These are phyloP conservation scores for Lolium rigidum DNA, from an alignment of 176 grass and related monocot species.

Conservation along the genomic window DNA sequence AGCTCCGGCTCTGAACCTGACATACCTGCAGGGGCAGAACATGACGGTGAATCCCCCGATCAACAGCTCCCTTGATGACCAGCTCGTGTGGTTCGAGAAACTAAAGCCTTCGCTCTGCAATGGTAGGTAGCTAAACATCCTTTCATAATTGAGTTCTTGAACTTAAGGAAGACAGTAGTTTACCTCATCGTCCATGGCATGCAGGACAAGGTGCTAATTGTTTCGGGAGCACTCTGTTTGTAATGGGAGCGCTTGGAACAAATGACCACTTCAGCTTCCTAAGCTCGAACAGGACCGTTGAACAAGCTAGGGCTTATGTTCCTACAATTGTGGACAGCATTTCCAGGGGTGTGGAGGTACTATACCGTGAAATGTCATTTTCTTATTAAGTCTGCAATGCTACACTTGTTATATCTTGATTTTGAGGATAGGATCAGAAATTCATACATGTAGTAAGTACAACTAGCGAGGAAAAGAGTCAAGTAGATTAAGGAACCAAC, in stretches of 20 bases:
- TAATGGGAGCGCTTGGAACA: slow-evolving; percentile 46
- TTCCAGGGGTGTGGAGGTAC: slow-evolving; percentile 46
- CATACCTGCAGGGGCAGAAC: slow-evolving; percentile 46
- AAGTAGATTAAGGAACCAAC: background rate
- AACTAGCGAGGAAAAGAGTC: background rate
- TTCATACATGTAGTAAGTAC: background rate
- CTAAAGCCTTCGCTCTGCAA: slow-evolving; percentile 57
- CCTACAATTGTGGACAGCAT: slow-evolving; percentile 42
- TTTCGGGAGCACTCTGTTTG: slow-evolving; percentile 42
- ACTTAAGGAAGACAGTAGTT: background rate
- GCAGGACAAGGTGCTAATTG: slow-evolving; percentile 31
- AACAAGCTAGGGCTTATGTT: slow-evolving; percentile 35
- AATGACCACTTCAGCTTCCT: slow-evolving; percentile 47
- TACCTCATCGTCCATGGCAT: background rate
- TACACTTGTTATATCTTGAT: background rate
- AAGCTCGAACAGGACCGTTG: slow-evolving; percentile 7
- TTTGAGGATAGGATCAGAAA: background rate
- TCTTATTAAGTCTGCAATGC: background rate
- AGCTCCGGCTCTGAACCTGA: slow-evolving; percentile 48
- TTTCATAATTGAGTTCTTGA: background rate
- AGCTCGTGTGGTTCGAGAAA: slow-evolving; percentile 57
- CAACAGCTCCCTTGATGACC: slow-evolving; percentile 51
- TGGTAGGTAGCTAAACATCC: slow-evolving; percentile 24
- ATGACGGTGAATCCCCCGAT: background rate
- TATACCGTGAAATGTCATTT: background rate